phyloP scores from a whole-genome alignment of 177 flowering plant genomes.

The Vitis hybrid region DNA sequence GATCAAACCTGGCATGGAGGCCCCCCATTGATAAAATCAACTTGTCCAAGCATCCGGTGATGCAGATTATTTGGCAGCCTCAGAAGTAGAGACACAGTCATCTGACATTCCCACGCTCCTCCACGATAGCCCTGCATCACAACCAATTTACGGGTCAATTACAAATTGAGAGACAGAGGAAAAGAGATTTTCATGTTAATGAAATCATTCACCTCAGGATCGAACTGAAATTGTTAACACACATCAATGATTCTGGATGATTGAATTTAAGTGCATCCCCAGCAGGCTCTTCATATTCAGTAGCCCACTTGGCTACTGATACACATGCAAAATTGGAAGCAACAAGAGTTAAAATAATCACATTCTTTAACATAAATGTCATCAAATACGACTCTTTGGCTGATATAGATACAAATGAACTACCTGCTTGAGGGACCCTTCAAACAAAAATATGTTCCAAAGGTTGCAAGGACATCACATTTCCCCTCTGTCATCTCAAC shows the following conservation, averaged over 20 bases:
- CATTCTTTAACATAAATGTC: background rate
- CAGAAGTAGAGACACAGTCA: slow-evolving; percentile 73
- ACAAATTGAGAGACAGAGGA: background rate
- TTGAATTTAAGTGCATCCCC: slow-evolving; percentile 84
- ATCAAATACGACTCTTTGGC: background rate
- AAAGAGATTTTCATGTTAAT: background rate
- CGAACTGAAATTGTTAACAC: slow-evolving; percentile 85
- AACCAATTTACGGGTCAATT: slow-evolving; percentile 6
- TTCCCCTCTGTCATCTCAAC: slow-evolving; percentile 65
- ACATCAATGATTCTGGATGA: slow-evolving; percentile 72
- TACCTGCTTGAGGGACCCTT: slow-evolving; percentile 86
- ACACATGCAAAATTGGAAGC: slow-evolving; percentile 47
- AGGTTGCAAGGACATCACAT: slow-evolving; percentile 57
- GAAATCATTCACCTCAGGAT: slow-evolving; percentile 57
- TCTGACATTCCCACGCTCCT: slow-evolving; percentile 69
- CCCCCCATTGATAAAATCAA: slow-evolving; percentile 95
- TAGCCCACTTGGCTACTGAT: slow-evolving; percentile 87
- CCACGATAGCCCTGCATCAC: slow-evolving; percentile 71
- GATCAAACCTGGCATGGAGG: slow-evolving; percentile 87
- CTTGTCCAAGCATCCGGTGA: slow-evolving; percentile 78
- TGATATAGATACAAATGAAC: background rate
- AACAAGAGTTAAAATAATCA: background rate
- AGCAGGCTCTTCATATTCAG: slow-evolving; percentile 94
- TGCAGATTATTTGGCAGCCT: slow-evolving; percentile 69
- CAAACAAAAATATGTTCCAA: slow-evolving; percentile 82